Evolutionary conservation across 306 rosid species (phyloP), one percentile per base, ranked within the genome.

Genomic region (Citrullus mucosospermus): DNA sequence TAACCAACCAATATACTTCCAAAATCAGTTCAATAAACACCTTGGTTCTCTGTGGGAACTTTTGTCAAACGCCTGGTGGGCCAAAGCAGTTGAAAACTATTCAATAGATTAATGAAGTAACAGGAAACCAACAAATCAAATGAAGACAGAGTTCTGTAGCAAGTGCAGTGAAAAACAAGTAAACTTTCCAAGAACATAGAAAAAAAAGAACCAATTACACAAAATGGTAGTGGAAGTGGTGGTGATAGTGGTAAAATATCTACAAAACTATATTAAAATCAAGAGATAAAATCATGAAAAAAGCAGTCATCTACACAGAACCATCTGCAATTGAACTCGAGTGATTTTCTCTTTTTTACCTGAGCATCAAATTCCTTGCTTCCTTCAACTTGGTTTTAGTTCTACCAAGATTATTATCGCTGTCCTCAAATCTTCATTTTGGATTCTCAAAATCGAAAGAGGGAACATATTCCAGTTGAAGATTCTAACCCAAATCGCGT

Each of bases 341-440:
- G 46, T n/a, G 30, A 53, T n/a, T 67, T 4, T 10, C 14, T n/a
- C 6, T 10, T 12, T 69, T 69, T 69, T 43, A 69, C 75, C 75
- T 43, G 75, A 17, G 77, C 77, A 73, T 73, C 77, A 17, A 73
- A 73, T 73, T 73, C 77, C 77, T 30, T 17, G 39, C 77, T 10
- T 30, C 46, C 61, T 54, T 51, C 77, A 72, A 48, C 43, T 72
- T 72, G 22, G 58, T 72, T 48, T 48, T 2, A 69, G 32, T 48
- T 48, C 54, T 16, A 9, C 76, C 38, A 71, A 46, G 76, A 6
- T 13, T 14, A 6, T 13, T 14, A 30, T 48, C 25, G 58, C 17
- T 28, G 8, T 72, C 59, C 20, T 4, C 77, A 73, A 73, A 73
- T 73, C 77, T 73, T 30, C 15, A 73, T 7, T 51, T 73, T 0